Conservation (phyloP, 371 early-diverging fungal genomes). For the Chytridium lagenaria region DNA sequence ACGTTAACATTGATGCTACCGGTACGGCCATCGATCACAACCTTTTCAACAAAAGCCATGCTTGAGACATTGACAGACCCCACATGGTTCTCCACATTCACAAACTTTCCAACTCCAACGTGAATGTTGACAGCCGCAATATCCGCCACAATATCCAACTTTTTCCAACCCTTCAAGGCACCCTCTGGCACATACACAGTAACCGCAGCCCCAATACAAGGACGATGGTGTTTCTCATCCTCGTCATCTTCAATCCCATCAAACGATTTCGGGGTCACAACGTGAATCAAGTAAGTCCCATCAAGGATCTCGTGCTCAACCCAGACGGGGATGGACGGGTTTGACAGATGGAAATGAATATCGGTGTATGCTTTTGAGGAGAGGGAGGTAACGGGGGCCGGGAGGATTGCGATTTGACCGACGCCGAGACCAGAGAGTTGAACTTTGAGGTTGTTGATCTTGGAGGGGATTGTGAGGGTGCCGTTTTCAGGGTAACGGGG, state of each 20-base stretch:
- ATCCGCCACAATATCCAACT: not conserved
- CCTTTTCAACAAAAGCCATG: not conserved
- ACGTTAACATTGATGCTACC: not conserved
- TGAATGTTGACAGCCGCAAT: not conserved
- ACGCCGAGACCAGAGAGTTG: not conserved
- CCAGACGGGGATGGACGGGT: not conserved
- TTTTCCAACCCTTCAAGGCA: not conserved
- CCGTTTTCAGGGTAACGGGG: not conserved
- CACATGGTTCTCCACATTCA: not conserved
- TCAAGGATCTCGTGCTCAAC: not conserved
- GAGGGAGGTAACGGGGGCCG: not conserved
- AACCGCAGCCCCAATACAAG: not conserved
- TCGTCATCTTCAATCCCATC: too few species aligned
- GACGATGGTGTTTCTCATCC: not conserved
- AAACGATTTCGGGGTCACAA: not conserved
- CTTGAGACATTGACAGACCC: not conserved
- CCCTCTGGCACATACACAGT: not conserved
- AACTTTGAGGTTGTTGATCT: not conserved
- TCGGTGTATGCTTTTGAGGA: not conserved
- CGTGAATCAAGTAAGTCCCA: not conserved
- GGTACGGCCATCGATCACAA: not conserved
- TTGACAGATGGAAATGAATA: not conserved
- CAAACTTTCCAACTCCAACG: not conserved
- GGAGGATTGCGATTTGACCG: not conserved
- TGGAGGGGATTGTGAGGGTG: not conserved